Base-by-base conservation (phyloP, 805 yeast genomes). In the Hanseniaspora nectarophila region DNA sequence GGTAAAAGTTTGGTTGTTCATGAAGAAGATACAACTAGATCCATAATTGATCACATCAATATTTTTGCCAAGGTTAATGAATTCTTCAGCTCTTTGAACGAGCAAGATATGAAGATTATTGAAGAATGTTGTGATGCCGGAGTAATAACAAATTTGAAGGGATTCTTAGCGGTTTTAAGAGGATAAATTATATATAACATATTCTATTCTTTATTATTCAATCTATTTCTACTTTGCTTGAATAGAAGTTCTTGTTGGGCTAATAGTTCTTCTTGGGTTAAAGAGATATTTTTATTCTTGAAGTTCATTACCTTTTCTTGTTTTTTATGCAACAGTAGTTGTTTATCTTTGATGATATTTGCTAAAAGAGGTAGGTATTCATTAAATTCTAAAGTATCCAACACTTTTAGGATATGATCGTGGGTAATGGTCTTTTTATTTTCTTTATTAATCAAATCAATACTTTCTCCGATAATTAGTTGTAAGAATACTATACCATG, bases 381-480 rank as follows among this genome's bases (percentile, higher is more conserved):
- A 28, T 74, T 75, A 66, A 87, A 92, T 26, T 95, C 98, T 52
- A 92, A 72, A 60, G 85, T 95, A 56, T 78, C 81, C 43, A 92
- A 70, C 0, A 97, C 97, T 61, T 82, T 84, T 56, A 90, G 75
- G 35, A 92, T 97, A 64, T 92, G 98, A 64, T 92, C 98, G 1
- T 95, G 83, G 0, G 96, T 95, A 42, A 92, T 92, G 2, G 98
- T 92, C 67, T 92, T 92, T 67, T 92, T 92, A 51, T 94, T 80
- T 64, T 92, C 98, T 60, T 83, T 84, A 60, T 92, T 90, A 55
- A 92, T 82, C 65, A 92, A 90, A 67, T 88, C 96, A 53, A 92
- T 87, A 60, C 97, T 88, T 66, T 96, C 90, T 63, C 92, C 97
- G 42, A 95, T 90, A 43, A 92, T 77, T 42, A 95, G 92, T 32